Base-by-base conservation (phyloP, 306 rosid genomes). In the Inga oerstediana region DNA sequence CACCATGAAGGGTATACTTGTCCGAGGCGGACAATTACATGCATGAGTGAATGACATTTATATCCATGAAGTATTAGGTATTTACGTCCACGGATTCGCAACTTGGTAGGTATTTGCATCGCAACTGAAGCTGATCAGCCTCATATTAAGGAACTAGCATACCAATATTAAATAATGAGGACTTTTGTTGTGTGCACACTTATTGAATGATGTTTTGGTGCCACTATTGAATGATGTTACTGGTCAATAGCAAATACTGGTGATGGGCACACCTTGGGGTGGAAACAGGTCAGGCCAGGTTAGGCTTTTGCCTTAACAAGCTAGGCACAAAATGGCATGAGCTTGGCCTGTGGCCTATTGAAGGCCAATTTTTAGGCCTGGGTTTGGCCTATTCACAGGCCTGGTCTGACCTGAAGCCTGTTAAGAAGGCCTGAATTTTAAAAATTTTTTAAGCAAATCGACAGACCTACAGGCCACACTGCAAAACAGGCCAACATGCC, bases 1-100 rank as follows among this genome's bases (percentile, higher is more conserved):
- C 16, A 79, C 80, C 59, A 88, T 92, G 89, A 89, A 86, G 85
- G 67, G n/a, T 49, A 64, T 89, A 32, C 92, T 92, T 12, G 49
- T 91, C 59, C 78, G 86, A 72, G 86, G 9, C 72, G 82, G 80
- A n/a, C 82, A 82, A 32, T 7, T 58, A 0, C 76, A 22, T 79
- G 35, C 12, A 51, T 32, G 72, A 80, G 8, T 81, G 39, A 32
- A 32, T 58, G 51, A 46, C 51, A 39, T 8, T 39, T 39, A 39
- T 14, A 51, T 51, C 6, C 56, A 49, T 15, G 58, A 48, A 48
- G 12, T 48, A 20, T 58, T 58, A 20, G 64, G 64, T 19, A 20
- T 58, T 58, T 58, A 20, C 30, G 24, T 20, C 30, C 61, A 7
- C 24, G 61, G n/a, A 7, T 52, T 15, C 58, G n/a, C 11, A 16